Evolutionary conservation across 2,329 filamentous ascomycete genomes (phyloP).

Genomic region (Penicillium sp.): DNA sequence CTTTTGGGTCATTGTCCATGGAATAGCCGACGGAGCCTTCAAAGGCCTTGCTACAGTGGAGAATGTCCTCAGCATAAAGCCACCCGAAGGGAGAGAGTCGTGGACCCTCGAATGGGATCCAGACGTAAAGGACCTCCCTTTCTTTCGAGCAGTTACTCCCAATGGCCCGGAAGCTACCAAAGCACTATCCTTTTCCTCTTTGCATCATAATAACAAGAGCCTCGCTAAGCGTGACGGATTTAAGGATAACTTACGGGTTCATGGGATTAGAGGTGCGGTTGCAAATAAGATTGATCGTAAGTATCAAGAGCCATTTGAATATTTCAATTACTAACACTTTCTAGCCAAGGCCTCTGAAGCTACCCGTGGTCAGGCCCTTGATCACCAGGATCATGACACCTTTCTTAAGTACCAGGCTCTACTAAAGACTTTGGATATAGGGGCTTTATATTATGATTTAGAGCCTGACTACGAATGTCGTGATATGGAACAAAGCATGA

Average conservation of each 20-base stretch:
- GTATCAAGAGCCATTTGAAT: neutral
- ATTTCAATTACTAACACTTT: neutral
- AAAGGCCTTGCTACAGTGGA: constrained; percentile 15
- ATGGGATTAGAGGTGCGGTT: constrained; percentile 15
- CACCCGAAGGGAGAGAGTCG: constrained; percentile 11
- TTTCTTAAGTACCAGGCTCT: constrained; percentile 18
- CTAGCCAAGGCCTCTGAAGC: neutral
- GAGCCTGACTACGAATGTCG: constrained; percentile 20
- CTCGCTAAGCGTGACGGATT: constrained; percentile 13
- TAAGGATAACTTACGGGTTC: constrained; percentile 8
- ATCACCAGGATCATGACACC: neutral
- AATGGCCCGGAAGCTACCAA: constrained; percentile 4
- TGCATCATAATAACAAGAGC: constrained; percentile 16
- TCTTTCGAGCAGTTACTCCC: constrained; percentile 15
- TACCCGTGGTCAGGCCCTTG: neutral
- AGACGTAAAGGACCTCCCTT: constrained; percentile 6
- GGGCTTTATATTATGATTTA: constrained; percentile 19
- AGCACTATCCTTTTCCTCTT: constrained; percentile 16
- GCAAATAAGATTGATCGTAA: constrained; percentile 13
- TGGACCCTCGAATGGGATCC: constrained; percentile 18
- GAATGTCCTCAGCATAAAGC: constrained; percentile 12
- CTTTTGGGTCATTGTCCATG: constrained; percentile 22
- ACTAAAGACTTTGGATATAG: constrained; percentile 21
- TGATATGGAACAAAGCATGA: constrained; percentile 25
- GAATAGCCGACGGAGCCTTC: constrained; percentile 19